These are phyloP conservation scores for Lachnellula subtilissima DNA, from an alignment of 2,329 filamentous ascomycete species.

Conservation along the genomic window DNA sequence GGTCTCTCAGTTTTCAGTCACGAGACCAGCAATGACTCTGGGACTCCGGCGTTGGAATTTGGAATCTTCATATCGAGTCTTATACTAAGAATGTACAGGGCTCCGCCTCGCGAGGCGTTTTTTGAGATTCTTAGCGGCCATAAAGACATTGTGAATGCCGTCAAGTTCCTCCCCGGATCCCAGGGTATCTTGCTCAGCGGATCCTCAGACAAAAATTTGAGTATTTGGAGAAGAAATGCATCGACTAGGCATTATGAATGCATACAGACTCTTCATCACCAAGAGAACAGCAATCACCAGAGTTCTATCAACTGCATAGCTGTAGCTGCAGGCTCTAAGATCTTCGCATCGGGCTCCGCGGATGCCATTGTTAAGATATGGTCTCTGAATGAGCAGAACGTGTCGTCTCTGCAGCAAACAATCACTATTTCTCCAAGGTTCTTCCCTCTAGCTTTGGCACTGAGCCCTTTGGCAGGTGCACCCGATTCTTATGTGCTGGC, in stretches of 20 bases:
- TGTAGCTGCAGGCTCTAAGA: slow-evolving; percentile 27
- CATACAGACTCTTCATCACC: slow-evolving; percentile 50
- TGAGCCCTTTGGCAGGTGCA: slow-evolving; percentile 52
- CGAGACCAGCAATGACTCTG: background rate
- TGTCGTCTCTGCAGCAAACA: slow-evolving; percentile 58
- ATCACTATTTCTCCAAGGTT: slow-evolving; percentile 72
- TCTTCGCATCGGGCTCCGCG: slow-evolving; percentile 74
- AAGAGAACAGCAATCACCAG: slow-evolving; percentile 50
- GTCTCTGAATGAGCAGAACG: slow-evolving; percentile 48
- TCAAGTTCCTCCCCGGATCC: slow-evolving; percentile 64
- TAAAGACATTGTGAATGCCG: slow-evolving; percentile 72
- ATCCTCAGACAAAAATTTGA: slow-evolving; percentile 72
- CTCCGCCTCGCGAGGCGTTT: slow-evolving; percentile 47
- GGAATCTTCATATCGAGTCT: background rate
- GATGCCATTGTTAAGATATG: slow-evolving; percentile 72
- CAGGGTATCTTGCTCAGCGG: slow-evolving; percentile 68
- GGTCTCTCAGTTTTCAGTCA: slow-evolving; percentile 32
- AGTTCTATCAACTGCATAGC: slow-evolving; percentile 69
- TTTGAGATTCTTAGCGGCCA: slow-evolving; percentile 68
- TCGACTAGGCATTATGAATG: slow-evolving; percentile 29
- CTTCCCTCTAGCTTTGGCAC: slow-evolving; percentile 73
- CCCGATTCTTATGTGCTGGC: slow-evolving; percentile 63
- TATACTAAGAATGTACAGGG: slow-evolving; percentile 14
- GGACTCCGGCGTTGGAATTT: background rate
- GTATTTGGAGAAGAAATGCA: slow-evolving; percentile 59